Conservation (phyloP, 139 green algal species). For the Ulvella scutata region DNA sequence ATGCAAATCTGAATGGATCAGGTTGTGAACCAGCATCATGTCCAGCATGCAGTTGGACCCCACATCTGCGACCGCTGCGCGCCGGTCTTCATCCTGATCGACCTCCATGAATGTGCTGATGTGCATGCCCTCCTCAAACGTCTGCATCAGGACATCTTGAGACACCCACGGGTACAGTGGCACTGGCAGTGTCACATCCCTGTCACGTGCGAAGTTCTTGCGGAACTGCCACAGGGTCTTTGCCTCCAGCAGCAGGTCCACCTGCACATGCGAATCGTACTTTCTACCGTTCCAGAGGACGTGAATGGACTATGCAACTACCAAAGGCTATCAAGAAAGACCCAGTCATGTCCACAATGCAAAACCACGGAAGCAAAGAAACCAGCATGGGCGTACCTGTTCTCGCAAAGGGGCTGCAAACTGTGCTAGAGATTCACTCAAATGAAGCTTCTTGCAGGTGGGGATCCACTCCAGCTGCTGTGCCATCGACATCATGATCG, state of each 20-base stretch:
- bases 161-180: constrained; percentile 85
- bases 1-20: constrained; percentile 88
- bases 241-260: constrained; percentile 83
- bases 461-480: constrained; percentile 29
- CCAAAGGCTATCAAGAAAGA: too few relatives aligned
- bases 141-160: constrained; percentile 81
- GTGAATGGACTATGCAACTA: too few relatives aligned
- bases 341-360: not conserved
- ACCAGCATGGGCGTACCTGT: constrained; percentile 31
- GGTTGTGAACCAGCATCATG: constrained; percentile 93
- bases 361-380: too few relatives aligned
- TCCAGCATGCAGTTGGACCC: constrained; percentile 75
- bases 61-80: constrained; percentile 43
- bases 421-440: constrained; percentile 85
- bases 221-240: constrained; percentile 81
- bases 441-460: constrained; percentile 35
- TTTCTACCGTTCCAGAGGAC: too few relatives aligned
- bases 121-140: constrained; percentile 65
- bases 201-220: constrained; percentile 77
- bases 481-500: constrained; percentile 77
- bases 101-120: constrained; percentile 14
- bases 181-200: constrained; percentile 65
- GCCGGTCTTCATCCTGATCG: constrained; percentile 35
- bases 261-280: too few relatives aligned
- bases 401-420: constrained; percentile 92